phyloP scores from a whole-genome alignment of 306 rosid species.

The Cicer chorassanicum region DNA sequence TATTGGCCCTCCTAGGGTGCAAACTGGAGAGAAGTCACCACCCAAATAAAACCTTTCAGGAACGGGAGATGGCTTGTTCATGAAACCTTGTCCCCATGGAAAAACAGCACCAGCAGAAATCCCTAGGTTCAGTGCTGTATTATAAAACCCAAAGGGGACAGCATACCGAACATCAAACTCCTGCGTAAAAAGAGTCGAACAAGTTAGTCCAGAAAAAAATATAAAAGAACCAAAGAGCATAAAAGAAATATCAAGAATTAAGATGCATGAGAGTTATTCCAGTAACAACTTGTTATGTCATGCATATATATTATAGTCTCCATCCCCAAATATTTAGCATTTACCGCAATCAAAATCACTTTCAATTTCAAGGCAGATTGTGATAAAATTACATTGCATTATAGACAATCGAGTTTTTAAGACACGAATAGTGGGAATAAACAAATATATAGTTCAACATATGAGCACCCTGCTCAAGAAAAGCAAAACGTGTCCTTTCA shows the following conservation, averaged over 20 bases:
- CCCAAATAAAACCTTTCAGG: constrained; percentile 95
- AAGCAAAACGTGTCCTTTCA: constrained; percentile 4
- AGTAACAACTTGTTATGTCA: constrained; percentile 4
- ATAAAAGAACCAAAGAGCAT: not conserved
- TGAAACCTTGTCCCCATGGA: constrained; percentile 89
- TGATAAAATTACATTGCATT: constrained; percentile 18
- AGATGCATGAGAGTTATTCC: constrained; percentile 1
- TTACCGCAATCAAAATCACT: constrained; percentile 32
- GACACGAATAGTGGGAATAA: constrained; percentile 17
- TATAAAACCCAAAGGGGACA: constrained; percentile 82
- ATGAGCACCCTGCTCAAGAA: constrained; percentile 28
- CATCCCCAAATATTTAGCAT: constrained; percentile 19
- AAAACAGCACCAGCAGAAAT: constrained; percentile 77
- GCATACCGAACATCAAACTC: constrained; percentile 92
- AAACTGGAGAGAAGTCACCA: constrained; percentile 95
- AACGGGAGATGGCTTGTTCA: constrained; percentile 82
- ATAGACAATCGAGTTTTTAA: constrained; percentile 15
- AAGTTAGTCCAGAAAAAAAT: constrained; percentile 41
- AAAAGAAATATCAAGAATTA: constrained; percentile 18
- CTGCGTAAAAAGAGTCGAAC: constrained; percentile 53
- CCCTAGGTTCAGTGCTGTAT: constrained; percentile 87
- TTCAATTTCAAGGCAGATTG: constrained; percentile 17
- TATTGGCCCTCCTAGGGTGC: constrained; percentile 81
- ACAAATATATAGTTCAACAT: constrained; percentile 1
- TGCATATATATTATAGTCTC: not conserved